These are phyloP conservation scores for Saccharum officinarum DNA, from an alignment of 176 grass and related monocot genomes.

Conservation along the genomic window DNA sequence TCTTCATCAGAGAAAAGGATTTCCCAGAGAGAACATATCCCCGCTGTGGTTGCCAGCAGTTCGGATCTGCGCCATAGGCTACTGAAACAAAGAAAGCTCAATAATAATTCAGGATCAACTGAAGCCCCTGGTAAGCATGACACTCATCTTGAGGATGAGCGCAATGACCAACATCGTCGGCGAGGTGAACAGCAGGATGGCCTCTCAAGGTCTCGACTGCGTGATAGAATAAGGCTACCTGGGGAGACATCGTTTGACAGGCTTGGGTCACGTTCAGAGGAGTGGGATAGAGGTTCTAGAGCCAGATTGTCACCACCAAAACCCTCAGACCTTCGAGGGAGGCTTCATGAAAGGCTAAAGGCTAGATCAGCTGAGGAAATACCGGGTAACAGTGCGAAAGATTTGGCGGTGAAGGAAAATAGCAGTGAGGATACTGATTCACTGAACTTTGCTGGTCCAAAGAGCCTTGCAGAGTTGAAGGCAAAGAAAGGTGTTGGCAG, in stretches of 20 bases:
- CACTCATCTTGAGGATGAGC: conserved; percentile 35
- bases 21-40: conserved; percentile 27
- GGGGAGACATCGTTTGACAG: conserved; percentile 27
- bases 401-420: conserved; percentile 17
- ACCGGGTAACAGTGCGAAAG: neutral
- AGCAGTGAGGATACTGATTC: conserved; percentile 25
- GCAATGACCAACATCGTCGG: neutral
- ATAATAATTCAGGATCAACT: conserved; percentile 6
- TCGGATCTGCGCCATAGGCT: conserved; percentile 63
- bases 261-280: conserved; percentile 31
- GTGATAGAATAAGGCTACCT: conserved; percentile 56
- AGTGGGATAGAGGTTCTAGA: conserved; percentile 31
- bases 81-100: conserved; percentile 57
- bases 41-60: neutral
- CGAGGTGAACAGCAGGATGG: conserved; percentile 29
- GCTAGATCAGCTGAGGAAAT: conserved; percentile 38
- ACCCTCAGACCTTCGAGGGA: conserved; percentile 35
- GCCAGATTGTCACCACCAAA: conserved; percentile 43
- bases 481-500: conserved; percentile 44
- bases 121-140: conserved; percentile 15
- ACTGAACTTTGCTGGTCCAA: conserved; percentile 59
- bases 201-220: conserved; percentile 36
- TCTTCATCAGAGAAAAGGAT: conserved; percentile 34
- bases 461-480: conserved; percentile 70
- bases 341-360: conserved; percentile 59